Conservation (phyloP, 495 filamentous ascomycete species). For the Aspergillus coremiiformis region DNA sequence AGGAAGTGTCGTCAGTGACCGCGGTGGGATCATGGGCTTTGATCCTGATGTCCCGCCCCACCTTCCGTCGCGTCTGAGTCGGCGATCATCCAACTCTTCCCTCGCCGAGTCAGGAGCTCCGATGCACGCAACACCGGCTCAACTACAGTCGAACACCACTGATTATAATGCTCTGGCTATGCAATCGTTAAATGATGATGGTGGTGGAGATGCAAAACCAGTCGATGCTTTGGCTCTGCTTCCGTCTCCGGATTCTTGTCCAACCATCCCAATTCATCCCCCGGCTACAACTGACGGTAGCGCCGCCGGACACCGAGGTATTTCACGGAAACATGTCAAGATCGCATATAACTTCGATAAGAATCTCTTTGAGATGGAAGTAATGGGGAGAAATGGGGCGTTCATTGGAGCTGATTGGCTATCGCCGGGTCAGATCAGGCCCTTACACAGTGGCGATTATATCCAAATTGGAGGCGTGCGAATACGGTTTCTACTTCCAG, state of each 20-base stretch:
- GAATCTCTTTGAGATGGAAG: constrained; percentile 68
- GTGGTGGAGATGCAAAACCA: constrained; percentile 30
- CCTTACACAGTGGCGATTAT: constrained; percentile 61
- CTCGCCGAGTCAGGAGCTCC: constrained; percentile 31
- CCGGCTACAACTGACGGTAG: constrained; percentile 54
- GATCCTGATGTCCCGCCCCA: constrained; percentile 43
- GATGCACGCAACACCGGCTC: constrained; percentile 37
- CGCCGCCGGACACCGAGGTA: constrained; percentile 56
- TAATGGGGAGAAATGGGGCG: constrained; percentile 78
- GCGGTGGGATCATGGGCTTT: constrained; percentile 51
- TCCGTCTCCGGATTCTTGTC: constrained; percentile 52
- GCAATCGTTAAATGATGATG: constrained; percentile 37
- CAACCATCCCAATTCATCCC: constrained; percentile 75
- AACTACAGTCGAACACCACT: constrained; percentile 34
- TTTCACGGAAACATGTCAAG: constrained; percentile 78
- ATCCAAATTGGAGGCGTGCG: constrained; percentile 75
- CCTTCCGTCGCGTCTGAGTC: constrained; percentile 35
- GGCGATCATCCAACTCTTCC: constrained; percentile 44
- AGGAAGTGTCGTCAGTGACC: constrained; percentile 51
- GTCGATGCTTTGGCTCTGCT: constrained; percentile 37
- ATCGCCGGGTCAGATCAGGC: constrained; percentile 51
- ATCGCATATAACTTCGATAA: constrained; percentile 73
- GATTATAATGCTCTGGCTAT: constrained; percentile 44
- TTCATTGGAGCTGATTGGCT: constrained; percentile 72
- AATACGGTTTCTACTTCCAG: constrained; percentile 67